phyloP scores from a whole-genome alignment of 2,329 filamentous ascomycete genomes.

The Spiromastix sp. region DNA sequence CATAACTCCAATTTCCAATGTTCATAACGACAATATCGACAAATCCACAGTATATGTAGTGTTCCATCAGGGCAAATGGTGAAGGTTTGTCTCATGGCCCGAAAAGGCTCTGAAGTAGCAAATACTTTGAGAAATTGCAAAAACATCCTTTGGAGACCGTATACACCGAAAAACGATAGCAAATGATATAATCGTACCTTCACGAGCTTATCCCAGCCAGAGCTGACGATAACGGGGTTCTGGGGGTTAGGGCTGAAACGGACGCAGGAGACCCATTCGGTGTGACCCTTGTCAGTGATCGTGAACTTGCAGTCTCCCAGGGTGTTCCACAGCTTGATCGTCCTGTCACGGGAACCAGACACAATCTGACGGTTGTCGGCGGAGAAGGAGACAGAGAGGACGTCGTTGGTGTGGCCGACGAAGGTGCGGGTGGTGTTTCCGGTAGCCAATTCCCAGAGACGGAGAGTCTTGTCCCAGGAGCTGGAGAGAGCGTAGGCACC shows the following conservation, averaged over 20 bases:
- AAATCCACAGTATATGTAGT: neutral
- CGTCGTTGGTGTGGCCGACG: conserved; percentile 98
- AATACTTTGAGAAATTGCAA: conserved; percentile 62
- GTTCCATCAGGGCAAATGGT: conserved; percentile 49
- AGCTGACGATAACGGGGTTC: conserved; percentile 98
- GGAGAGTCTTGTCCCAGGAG: conserved; percentile 99
- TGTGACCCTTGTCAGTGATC: conserved; percentile 99
- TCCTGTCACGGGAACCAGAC: conserved; percentile 93
- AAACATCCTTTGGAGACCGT: conserved; percentile 1
- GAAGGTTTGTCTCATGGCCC: conserved; percentile 95
- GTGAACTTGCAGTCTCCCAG: conserved; percentile 99
- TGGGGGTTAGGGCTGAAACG: conserved; percentile 99
- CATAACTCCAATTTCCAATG: conserved; percentile 1
- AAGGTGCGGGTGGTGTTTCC: conserved; percentile 97
- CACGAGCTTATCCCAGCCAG: conserved; percentile 99
- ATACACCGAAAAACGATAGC: conserved; percentile 3
- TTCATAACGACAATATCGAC: neutral
- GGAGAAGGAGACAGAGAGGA: conserved; percentile 99
- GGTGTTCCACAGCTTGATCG: conserved; percentile 99
- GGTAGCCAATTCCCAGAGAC: conserved; percentile 96
- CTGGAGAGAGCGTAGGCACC: conserved; percentile 97
- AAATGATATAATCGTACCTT: conserved; percentile 68
- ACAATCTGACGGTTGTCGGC: conserved; percentile 99
- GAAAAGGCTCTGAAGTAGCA: conserved; percentile 99
- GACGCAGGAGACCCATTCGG: conserved; percentile 99